phyloP scores from a whole-genome alignment of 23 red algal genomes.

The Gracilaria gracilis region DNA sequence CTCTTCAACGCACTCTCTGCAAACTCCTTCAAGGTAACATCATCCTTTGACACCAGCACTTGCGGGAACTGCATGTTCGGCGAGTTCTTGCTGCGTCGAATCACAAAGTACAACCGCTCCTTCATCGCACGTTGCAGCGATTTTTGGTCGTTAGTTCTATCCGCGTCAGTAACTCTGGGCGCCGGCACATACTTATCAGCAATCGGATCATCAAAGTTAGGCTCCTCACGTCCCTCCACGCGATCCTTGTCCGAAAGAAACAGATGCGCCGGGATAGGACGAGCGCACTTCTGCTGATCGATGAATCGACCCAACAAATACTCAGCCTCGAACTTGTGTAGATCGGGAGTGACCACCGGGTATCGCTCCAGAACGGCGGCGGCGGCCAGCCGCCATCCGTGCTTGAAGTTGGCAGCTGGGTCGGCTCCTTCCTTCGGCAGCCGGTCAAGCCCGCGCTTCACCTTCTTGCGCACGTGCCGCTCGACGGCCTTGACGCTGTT shows the following conservation, averaged over 20 bases:
- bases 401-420: constrained; percentile 45
- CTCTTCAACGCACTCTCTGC: constrained; percentile 79
- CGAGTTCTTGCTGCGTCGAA: constrained; percentile 40
- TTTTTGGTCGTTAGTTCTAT: constrained; percentile 52
- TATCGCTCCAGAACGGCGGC: constrained; percentile 82
- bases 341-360: constrained; percentile 79
- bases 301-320: constrained; percentile 57
- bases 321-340: constrained; percentile 57
- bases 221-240: constrained; percentile 27
- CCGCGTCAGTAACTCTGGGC: constrained; percentile 82
- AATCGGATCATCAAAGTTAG: constrained; percentile 44
- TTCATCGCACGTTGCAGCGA: constrained; percentile 76
- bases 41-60: constrained; percentile 36
- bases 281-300: constrained; percentile 34
- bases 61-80: constrained; percentile 87
- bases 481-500: constrained; percentile 21
- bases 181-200: constrained; percentile 79
- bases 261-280: constrained; percentile 52
- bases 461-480: constrained; percentile 36
- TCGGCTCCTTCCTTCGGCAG: constrained; percentile 48
- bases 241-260: constrained; percentile 71
- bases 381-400: constrained; percentile 64
- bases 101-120: constrained; percentile 85
- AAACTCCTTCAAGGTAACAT: constrained; percentile 49
- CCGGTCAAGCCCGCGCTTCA: constrained; percentile 56